These are phyloP conservation scores for Epithele typhae DNA, from an alignment of 768 basidiomycete species.

Conservation along the genomic window DNA sequence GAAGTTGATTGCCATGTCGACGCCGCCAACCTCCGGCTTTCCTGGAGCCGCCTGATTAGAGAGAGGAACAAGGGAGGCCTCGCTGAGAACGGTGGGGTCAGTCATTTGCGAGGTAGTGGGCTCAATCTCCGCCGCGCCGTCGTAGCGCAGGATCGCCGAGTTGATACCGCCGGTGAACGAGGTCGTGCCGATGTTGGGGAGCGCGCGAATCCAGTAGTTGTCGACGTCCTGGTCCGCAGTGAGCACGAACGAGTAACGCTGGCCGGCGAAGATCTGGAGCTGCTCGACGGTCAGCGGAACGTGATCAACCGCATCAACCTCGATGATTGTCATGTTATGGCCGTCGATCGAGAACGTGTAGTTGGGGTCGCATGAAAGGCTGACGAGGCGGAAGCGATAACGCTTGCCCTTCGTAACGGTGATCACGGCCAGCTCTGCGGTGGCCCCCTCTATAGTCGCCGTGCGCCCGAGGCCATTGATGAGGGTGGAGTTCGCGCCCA, in stretches of 20 bases:
- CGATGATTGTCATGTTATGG: constrained; percentile 45
- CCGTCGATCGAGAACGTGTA: constrained; percentile 44
- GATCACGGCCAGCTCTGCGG: constrained; percentile 19
- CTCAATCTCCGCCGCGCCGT: constrained; percentile 38
- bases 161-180: constrained; percentile 32
- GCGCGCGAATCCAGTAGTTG: constrained; percentile 56
- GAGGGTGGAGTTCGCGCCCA: constrained; percentile 31
- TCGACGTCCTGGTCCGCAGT: constrained; percentile 38
- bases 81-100: constrained; percentile 29
- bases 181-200: constrained; percentile 21
- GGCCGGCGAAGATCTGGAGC: constrained; percentile 16
- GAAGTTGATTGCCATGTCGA: constrained; percentile 14
- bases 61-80: constrained; percentile 37
- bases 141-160: constrained; percentile 49
- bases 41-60: constrained; percentile 18
- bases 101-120: constrained; percentile 33
- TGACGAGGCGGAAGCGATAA: constrained; percentile 19
- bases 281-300: constrained; percentile 31
- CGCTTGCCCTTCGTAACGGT: constrained; percentile 21
- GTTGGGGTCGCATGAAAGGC: constrained; percentile 27
- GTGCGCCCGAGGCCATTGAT: constrained; percentile 47
- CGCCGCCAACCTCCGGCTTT: constrained; percentile 14
- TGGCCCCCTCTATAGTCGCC: constrained; percentile 5
- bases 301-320: constrained; percentile 43
- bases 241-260: constrained; percentile 25